phyloP scores from a whole-genome alignment of 2,329 filamentous ascomycete genomes.

The Ramularia endophylla region DNA sequence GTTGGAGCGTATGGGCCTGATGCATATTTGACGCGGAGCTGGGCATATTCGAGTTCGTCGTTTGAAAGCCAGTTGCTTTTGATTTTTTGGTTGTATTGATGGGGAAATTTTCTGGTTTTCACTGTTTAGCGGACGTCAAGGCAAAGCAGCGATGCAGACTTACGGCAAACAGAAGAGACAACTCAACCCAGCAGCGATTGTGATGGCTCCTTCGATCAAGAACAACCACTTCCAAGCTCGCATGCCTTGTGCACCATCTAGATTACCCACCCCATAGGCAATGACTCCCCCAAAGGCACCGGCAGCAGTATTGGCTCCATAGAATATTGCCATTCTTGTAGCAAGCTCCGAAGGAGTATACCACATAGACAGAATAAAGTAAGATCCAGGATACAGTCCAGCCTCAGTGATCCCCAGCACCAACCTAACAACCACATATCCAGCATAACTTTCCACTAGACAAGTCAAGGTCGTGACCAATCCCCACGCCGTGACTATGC shows the following conservation, averaged over 20 bases:
- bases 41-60: no score
- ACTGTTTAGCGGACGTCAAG: no score
- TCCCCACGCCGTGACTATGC: slow-evolving; percentile 55
- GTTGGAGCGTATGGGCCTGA: no score
- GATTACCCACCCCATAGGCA: slow-evolving; percentile 37
- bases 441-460: slow-evolving; percentile 57
- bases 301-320: slow-evolving; percentile 69
- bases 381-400: no score
- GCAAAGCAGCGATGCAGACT: no score
- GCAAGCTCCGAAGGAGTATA: slow-evolving; percentile 67
- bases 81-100: no score
- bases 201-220: slow-evolving; percentile 20
- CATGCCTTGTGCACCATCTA: slow-evolving; percentile 27
- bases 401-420: slow-evolving; percentile 64
- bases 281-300: slow-evolving; percentile 58
- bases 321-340: slow-evolving; percentile 65
- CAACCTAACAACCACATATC: slow-evolving; percentile 59
- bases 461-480: slow-evolving; percentile 62
- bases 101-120: no score
- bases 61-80: no score
- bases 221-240: slow-evolving; percentile 26
- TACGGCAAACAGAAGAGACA: no score
- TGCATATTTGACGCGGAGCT: no score
- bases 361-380: slow-evolving; percentile 52
- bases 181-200: no score